Base-by-base conservation (phyloP, 1,284 basidiomycete species). In the Grifola frondosa region DNA sequence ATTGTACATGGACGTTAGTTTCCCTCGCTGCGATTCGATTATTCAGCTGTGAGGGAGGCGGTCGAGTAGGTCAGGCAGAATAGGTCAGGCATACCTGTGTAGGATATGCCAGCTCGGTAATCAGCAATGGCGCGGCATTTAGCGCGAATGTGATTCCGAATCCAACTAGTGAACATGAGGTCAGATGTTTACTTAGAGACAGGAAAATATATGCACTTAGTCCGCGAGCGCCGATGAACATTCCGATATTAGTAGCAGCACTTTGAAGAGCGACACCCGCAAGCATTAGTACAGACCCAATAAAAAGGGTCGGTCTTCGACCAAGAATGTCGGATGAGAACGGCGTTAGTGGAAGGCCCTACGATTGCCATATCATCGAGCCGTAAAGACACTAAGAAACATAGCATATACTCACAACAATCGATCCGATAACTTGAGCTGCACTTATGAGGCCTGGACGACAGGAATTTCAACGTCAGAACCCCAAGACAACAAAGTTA, bases 81-180 rank as follows among this genome's bases (percentile, higher is more conserved):
- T n/a, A n/a, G n/a, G n/a, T n/a, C n/a, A n/a, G n/a, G n/a, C 68
- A 48, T 49, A 79, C 78, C 56, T 84, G 82, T 9, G 82, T 84
- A 19, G 82, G 86, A 66, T 87, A 87, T 6, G 84, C 75, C 9
- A 88, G 64, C 63, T 88, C 86, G 30, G 81, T 78, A 41, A 87
- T 74, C 24, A 87, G 67, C 31, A 85, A 63, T 3, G 84, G 84
- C 1, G 77, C 77, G 8, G 81, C 75, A 52, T 80, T 84, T 32
- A 74, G 63, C 40, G 76, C 77, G 54, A 84, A 80, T 2, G 76
- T 69, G 15, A 84, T 69, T n/a, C 83, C 83, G 50, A 81, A 69
- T 1, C 83, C 83, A 48, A 84, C 82, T 84, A 37, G 23, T 32
- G 6, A 28, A 50, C 20, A 31, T 15, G 29, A 42, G 34, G 34